These are phyloP conservation scores for Metschnikowia anglica DNA, from an alignment of 805 yeast species.

Conservation along the genomic window DNA sequence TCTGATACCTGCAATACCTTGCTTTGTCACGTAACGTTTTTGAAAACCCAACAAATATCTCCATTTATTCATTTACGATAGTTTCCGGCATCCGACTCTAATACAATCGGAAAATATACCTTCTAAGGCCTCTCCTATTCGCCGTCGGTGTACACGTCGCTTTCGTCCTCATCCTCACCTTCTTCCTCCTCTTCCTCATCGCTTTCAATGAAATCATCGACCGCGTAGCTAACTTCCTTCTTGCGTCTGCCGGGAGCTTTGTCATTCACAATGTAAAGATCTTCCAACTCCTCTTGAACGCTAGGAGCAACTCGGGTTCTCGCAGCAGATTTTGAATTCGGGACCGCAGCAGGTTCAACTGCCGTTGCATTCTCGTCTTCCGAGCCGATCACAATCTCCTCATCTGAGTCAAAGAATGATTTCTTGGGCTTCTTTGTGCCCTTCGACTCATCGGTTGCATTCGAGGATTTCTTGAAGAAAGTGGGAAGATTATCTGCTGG, in stretches of 20 bases:
- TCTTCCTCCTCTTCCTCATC: constrained; percentile 14
- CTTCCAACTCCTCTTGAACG: constrained; percentile 20
- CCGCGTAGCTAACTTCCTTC: constrained; percentile 17
- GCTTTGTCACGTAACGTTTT: too few relatives aligned
- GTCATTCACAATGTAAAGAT: constrained; percentile 13
- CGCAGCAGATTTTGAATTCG: constrained; percentile 2
- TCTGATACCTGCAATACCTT: too few relatives aligned
- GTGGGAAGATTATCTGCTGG: constrained; percentile 18
- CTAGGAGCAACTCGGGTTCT: constrained; percentile 7
- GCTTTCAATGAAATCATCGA: constrained; percentile 13
- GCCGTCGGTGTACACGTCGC: constrained; percentile 11
- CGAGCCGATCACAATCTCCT: constrained; percentile 11
- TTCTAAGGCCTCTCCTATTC: neutral
- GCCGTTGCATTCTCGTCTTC: constrained; percentile 6
- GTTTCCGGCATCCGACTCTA: too few relatives aligned
- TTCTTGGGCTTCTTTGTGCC: constrained; percentile 9
- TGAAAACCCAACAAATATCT: too few relatives aligned
- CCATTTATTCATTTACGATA: neutral
- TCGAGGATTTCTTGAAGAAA: constrained; percentile 16
- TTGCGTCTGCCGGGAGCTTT: constrained; percentile 14
- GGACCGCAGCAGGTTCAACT: constrained; percentile 1
- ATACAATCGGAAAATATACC: neutral
- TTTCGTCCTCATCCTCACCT: constrained; percentile 12
- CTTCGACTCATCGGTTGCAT: neutral
- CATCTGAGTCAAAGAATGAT: constrained; percentile 20